Percentiles rank a stretch among this genome's conserved stretches.
These are phyloP conservation scores for Tilletia walkeri DNA, from an alignment of 1,284 basidiomycete genomes.

Conservation along the genomic window DNA sequence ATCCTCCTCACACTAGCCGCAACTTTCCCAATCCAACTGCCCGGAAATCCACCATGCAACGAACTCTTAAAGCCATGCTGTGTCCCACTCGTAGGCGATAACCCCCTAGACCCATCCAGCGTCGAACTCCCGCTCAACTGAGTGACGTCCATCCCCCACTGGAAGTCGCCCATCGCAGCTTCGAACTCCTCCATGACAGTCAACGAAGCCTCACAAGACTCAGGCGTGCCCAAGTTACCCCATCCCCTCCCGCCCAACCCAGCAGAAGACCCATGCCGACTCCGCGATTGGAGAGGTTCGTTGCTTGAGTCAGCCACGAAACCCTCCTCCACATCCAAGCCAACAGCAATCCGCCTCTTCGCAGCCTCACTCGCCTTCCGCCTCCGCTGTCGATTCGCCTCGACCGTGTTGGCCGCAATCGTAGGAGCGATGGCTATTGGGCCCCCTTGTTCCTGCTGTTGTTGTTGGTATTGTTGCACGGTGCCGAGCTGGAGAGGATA, in stretches of 20 bases:
- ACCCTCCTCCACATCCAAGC: constrained; percentile 1
- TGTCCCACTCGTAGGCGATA: neutral
- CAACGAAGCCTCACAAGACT: neutral
- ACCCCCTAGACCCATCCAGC: neutral
- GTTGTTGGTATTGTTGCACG: too few species aligned
- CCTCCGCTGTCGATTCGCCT: constrained; percentile 4
- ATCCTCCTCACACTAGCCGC: too few species aligned
- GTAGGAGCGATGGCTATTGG: neutral
- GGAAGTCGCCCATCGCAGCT: constrained; percentile 14
- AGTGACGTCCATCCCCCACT: constrained; percentile 14
- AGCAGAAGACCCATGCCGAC: neutral
- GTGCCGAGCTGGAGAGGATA: neutral
- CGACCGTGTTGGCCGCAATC: constrained; percentile 14
- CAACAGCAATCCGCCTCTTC: neutral
- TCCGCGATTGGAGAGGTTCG: neutral
- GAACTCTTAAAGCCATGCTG: neutral
- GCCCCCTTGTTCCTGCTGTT: too few species aligned
- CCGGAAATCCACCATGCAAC: too few species aligned
- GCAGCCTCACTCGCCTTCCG: constrained; percentile 9
- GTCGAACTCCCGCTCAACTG: neutral
- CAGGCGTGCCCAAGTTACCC: neutral
- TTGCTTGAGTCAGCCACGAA: neutral
- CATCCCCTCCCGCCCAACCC: neutral
- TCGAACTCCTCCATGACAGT: constrained; percentile 14
- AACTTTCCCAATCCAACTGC: too few species aligned